Conservation (phyloP, 2,329 filamentous ascomycete species). For the Ophiostoma ulmi region DNA sequence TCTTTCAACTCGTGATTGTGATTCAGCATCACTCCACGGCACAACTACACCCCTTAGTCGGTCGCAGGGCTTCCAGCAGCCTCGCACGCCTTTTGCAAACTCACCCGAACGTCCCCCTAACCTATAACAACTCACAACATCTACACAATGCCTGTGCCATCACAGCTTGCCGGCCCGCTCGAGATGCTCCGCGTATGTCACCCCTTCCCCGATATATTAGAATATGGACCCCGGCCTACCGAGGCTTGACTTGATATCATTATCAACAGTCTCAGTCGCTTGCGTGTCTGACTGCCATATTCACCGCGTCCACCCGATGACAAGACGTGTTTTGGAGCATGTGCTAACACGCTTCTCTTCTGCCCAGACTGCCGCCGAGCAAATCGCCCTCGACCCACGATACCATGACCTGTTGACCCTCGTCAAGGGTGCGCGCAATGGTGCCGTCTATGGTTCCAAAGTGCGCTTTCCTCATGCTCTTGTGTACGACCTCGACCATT, state of each 20-base stretch:
- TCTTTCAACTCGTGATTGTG: not conserved
- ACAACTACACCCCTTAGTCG: not conserved
- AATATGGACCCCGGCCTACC: not conserved
- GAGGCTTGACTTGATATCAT: not conserved
- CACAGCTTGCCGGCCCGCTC: slow-evolving; percentile 15
- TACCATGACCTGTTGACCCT: slow-evolving; percentile 82
- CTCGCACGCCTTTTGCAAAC: not conserved
- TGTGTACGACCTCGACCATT: slow-evolving; percentile 42
- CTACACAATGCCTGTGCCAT: slow-evolving; percentile 13
- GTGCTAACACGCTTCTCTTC: not conserved
- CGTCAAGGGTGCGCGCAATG: slow-evolving; percentile 92
- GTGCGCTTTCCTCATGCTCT: slow-evolving; percentile 97
- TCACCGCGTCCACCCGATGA: not conserved
- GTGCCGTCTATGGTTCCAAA: slow-evolving; percentile 93
- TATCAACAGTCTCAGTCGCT: not conserved
- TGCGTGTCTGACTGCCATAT: not conserved
- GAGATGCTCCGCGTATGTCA: slow-evolving; percentile 15
- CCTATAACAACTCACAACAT: not conserved
- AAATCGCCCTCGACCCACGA: slow-evolving; percentile 71
- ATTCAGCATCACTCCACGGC: slow-evolving; percentile 7
- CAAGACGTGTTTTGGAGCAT: not conserved
- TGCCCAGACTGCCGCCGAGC: slow-evolving; percentile 62
- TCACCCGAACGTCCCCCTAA: not conserved
- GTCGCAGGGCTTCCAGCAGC: not conserved
- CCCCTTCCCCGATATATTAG: not conserved